These are phyloP conservation scores for Volvox reticuliferus DNA, from an alignment of 139 green algal species.

Conservation along the genomic window DNA sequence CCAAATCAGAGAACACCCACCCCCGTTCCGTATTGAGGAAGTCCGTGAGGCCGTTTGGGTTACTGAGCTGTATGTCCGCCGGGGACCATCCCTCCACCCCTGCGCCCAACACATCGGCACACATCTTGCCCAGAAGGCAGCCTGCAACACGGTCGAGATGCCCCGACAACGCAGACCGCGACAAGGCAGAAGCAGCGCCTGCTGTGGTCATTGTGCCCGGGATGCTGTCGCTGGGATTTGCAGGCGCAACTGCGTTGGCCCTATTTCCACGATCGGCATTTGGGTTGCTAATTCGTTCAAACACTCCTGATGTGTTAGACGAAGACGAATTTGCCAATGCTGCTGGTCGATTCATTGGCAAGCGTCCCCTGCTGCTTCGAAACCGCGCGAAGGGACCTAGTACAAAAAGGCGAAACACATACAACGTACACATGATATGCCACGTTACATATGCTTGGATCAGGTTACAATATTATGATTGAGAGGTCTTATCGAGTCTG, in stretches of 20 bases:
- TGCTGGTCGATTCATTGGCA: too few species aligned
- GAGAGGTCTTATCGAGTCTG: not conserved
- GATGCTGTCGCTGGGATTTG: not conserved
- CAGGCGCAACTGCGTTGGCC: too few species aligned
- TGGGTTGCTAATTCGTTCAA: not conserved
- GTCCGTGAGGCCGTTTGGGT: constrained; percentile 1
- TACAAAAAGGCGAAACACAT: too few species aligned
- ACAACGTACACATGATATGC: not conserved
- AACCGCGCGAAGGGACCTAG: not conserved
- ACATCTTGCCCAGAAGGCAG: constrained; percentile 46
- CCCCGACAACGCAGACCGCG: not conserved
- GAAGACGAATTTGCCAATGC: not conserved
- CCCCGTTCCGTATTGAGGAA: constrained; percentile 41
- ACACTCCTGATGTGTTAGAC: not conserved
- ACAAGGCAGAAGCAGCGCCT: not conserved
- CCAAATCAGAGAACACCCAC: not conserved
- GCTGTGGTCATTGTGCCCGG: not conserved
- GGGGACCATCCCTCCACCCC: constrained; percentile 46
- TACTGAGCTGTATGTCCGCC: not conserved
- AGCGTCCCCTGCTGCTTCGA: not conserved
- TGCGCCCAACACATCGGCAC: constrained; percentile 49
- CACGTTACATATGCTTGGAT: not conserved
- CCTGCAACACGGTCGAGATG: not conserved
- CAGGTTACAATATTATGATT: not conserved
- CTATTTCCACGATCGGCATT: too few species aligned